A percentile compares a stretch with the other conserved stretches of the same genome.
Conservation (phyloP, 192 early-diverging fungal species). For the Coemansia sp. region DNA sequence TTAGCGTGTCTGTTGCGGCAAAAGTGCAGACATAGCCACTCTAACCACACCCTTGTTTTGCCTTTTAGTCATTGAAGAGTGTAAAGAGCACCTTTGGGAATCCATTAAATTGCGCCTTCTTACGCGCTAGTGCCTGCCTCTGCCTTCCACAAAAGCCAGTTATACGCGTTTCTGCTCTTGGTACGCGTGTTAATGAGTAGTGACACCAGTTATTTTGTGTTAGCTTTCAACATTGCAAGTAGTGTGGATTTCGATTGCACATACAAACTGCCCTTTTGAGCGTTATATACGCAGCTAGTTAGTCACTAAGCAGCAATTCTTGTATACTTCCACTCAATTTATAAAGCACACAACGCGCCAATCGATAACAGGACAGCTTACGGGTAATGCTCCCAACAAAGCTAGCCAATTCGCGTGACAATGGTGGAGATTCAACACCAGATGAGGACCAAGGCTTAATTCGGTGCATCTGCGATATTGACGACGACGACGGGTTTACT, state of each 20-base stretch:
- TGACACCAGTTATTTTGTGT: not conserved
- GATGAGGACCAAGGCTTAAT: slow-evolving; percentile 81
- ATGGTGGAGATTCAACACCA: slow-evolving; percentile 43
- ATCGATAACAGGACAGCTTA: not conserved
- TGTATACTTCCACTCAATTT: not conserved
- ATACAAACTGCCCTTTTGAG: not conserved
- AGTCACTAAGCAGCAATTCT: not conserved
- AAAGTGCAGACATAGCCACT: not conserved
- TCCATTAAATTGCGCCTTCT: not conserved
- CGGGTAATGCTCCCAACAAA: slow-evolving; percentile 26
- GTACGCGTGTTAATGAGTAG: slow-evolving; percentile 9
- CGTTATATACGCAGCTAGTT: not conserved
- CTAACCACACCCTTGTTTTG: not conserved
- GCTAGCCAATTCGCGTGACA: slow-evolving; percentile 19
- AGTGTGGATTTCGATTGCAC: not conserved
- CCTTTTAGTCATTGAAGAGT: not conserved
- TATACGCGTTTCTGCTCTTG: not conserved
- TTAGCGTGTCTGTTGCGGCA: not conserved
- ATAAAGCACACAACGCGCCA: not conserved
- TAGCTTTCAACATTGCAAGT: not conserved
- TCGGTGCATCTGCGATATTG: slow-evolving; percentile 88
- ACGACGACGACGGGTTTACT: slow-evolving; percentile 95
- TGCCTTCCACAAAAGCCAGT: not conserved
- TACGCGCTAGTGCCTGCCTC: not conserved
- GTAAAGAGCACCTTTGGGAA: not conserved